These are phyloP conservation scores for Hyphopichia homilentoma DNA, from an alignment of 805 yeast species.

Conservation along the genomic window DNA sequence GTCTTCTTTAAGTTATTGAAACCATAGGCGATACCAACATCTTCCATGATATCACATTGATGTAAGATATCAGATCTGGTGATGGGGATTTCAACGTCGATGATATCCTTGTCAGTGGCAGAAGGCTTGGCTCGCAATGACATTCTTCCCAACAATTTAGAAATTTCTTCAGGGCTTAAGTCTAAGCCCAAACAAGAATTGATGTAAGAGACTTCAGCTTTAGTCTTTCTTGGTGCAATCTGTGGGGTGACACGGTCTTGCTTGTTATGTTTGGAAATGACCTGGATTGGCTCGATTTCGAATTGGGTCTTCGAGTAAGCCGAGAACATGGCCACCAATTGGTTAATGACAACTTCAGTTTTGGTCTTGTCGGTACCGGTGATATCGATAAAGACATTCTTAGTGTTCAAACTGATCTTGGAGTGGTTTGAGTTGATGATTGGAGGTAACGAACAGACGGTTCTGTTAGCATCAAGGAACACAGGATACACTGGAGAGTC, in stretches of 20 bases:
- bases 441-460: constrained; percentile 93
- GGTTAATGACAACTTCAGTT: constrained; percentile 88
- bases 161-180: constrained; percentile 63
- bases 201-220: constrained; percentile 78
- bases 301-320: constrained; percentile 79
- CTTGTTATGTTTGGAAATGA: constrained; percentile 76
- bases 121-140: constrained; percentile 64
- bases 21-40: constrained; percentile 95
- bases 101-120: constrained; percentile 39
- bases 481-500: constrained; percentile 91
- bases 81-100: constrained; percentile 77
- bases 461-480: constrained; percentile 69
- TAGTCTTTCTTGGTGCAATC: constrained; percentile 60
- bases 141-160: constrained; percentile 72
- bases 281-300: constrained; percentile 84
- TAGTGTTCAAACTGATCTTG: constrained; percentile 81
- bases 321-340: constrained; percentile 93
- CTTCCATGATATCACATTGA: constrained; percentile 98
- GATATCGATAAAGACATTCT: constrained; percentile 85
- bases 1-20: constrained; percentile 83
- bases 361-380: constrained; percentile 96
- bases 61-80: constrained; percentile 96
- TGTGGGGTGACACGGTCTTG: constrained; percentile 76
- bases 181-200: constrained; percentile 90
- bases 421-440: constrained; percentile 90